Conservation (phyloP, 2,329 filamentous ascomycete genomes). For the Talaromyces piceae region DNA sequence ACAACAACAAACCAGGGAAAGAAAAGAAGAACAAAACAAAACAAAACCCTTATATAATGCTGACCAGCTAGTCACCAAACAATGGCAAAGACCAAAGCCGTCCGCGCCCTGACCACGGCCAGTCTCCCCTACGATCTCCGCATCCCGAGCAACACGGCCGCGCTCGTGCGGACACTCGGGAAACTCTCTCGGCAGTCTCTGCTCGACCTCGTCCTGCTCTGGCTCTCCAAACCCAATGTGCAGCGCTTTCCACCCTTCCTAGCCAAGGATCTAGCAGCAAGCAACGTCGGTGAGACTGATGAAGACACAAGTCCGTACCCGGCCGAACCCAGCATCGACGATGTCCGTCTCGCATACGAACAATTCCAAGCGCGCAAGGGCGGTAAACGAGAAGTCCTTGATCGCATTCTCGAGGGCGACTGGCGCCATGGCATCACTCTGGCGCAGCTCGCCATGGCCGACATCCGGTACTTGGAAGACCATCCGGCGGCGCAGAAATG, state of each 20-base stretch:
- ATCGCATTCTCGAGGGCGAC: slow-evolving; percentile 51
- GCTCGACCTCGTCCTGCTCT: slow-evolving; percentile 64
- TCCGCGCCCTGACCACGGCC: slow-evolving; percentile 58
- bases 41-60: not conserved
- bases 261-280: slow-evolving; percentile 35
- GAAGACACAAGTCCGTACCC: slow-evolving; percentile 62
- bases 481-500: slow-evolving; percentile 46
- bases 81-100: slow-evolving; percentile 26
- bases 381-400: slow-evolving; percentile 47
- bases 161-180: slow-evolving; percentile 59
- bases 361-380: slow-evolving; percentile 51
- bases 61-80: not conserved
- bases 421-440: slow-evolving; percentile 50
- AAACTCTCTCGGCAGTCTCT: slow-evolving; percentile 66
- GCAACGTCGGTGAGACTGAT: slow-evolving; percentile 40
- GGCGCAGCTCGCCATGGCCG: slow-evolving; percentile 49
- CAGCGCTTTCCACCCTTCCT: slow-evolving; percentile 55
- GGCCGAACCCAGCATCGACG: slow-evolving; percentile 56
- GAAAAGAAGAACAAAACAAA: not conserved
- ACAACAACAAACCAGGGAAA: not conserved
- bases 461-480: slow-evolving; percentile 48
- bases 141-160: slow-evolving; percentile 57
- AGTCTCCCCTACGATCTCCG: slow-evolving; percentile 65
- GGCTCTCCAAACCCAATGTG: slow-evolving; percentile 63
- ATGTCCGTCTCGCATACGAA: slow-evolving; percentile 59